These are phyloP conservation scores for Leptographium procerum DNA, from an alignment of 2,329 filamentous ascomycete genomes.

Conservation along the genomic window DNA sequence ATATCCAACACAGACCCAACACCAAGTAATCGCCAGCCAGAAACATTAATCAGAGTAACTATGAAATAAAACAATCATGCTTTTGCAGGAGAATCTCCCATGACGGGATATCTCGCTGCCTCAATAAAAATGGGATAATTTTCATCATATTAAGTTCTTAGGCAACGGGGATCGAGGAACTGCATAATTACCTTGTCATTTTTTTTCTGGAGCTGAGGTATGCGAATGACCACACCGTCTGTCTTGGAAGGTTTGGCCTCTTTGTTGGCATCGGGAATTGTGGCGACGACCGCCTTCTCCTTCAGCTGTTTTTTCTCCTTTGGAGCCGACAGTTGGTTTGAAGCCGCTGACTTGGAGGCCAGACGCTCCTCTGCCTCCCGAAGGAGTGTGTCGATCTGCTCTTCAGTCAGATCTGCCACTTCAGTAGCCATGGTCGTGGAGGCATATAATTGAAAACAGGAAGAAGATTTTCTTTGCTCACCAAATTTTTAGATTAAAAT, in stretches of 20 bases:
- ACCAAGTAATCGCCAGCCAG: constrained; percentile 29
- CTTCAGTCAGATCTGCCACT: constrained; percentile 20
- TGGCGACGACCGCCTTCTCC: background rate
- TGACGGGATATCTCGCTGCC: constrained; percentile 66
- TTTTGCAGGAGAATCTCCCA: constrained; percentile 61
- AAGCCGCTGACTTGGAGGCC: constrained; percentile 11
- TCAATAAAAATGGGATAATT: constrained; percentile 59
- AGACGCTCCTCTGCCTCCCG: constrained; percentile 27
- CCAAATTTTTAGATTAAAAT: background rate
- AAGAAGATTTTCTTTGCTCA: background rate
- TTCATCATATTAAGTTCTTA: constrained; percentile 49
- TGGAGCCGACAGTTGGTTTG: background rate
- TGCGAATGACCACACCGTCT: constrained; percentile 18
- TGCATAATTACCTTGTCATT: constrained; percentile 20
- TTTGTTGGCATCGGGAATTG: constrained; percentile 7
- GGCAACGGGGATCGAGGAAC: background rate
- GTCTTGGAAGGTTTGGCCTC: constrained; percentile 9
- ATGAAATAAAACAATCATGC: constrained; percentile 52
- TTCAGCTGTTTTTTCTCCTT: background rate
- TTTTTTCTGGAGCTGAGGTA: constrained; percentile 17
- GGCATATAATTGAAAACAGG: background rate
- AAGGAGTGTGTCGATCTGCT: constrained; percentile 26
- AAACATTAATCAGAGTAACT: constrained; percentile 52
- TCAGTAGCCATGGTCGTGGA: constrained; percentile 16
- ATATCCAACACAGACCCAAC: constrained; percentile 14